Percentiles rank a stretch among this genome's conserved stretches.
phyloP scores from a whole-genome alignment of 1,284 basidiomycete species.

The Pseudomicrostroma phylloplanum region DNA sequence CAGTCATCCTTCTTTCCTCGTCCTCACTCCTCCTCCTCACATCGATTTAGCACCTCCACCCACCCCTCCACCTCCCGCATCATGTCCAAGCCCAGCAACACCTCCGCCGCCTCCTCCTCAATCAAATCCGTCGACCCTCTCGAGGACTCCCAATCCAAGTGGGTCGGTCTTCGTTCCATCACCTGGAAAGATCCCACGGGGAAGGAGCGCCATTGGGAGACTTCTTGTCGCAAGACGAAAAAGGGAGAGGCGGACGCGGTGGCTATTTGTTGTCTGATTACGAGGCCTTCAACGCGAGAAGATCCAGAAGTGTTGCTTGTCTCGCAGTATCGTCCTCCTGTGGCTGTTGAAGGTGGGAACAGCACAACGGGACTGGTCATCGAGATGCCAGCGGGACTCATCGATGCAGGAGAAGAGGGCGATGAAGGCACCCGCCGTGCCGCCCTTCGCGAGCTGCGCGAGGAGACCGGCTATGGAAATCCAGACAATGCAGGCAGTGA shows the following conservation, averaged over 20 bases:
- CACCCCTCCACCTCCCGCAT: no score
- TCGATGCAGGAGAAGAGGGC: conserved; percentile 45
- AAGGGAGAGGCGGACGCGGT: conserved; percentile 45
- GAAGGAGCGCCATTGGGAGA: conserved; percentile 45
- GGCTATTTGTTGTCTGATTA: conserved; percentile 44
- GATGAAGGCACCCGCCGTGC: conserved; percentile 40
- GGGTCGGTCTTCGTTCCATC: conserved; percentile 43
- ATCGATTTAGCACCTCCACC: no score
- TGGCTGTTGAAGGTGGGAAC: conserved; percentile 13
- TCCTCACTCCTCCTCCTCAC: no score
- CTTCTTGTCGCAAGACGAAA: conserved; percentile 42
- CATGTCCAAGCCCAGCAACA: no score
- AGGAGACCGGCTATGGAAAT: conserved; percentile 48
- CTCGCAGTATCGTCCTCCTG: conserved; percentile 40
- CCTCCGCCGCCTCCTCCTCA: no score
- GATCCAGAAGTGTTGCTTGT: conserved; percentile 41
- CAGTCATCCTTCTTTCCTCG: no score
- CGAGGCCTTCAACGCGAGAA: conserved; percentile 21
- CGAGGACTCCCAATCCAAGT: conserved; percentile 39
- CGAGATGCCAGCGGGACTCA: conserved; percentile 48
- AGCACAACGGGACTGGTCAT: conserved; percentile 25
- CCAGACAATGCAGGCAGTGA: conserved; percentile 25
- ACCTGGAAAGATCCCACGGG: conserved; percentile 46
- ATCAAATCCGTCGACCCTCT: conserved; percentile 24
- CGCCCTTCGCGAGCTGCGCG: conserved; percentile 39